Percentiles rank a stretch among this genome's conserved stretches.
These are phyloP conservation scores for Heimioporus sp. DNA, from an alignment of 768 basidiomycete genomes.

Conservation along the genomic window DNA sequence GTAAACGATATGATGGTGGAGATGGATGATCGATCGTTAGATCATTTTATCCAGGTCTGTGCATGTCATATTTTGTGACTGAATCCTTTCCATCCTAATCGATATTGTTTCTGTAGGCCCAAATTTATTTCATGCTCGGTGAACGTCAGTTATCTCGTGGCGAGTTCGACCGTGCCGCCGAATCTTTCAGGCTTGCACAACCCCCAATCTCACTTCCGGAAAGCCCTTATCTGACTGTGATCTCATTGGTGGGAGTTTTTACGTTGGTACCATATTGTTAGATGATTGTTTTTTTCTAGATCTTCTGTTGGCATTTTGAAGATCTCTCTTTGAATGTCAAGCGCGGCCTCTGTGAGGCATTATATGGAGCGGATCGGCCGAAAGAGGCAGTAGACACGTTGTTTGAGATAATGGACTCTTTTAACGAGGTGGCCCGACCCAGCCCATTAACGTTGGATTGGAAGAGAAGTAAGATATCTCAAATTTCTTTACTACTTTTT, in stretches of 20 bases:
- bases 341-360: slow-evolving; percentile 1
- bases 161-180: slow-evolving; percentile 2
- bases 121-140: slow-evolving; percentile 1
- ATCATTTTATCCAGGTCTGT: slow-evolving; percentile 2
- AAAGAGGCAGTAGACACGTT: slow-evolving; percentile 1
- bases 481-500: not conserved
- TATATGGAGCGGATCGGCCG: not conserved
- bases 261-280: not conserved
- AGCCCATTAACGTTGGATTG: not conserved
- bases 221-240: slow-evolving; percentile 1
- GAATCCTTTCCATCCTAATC: not conserved
- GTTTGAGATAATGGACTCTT: not conserved
- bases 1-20: not conserved
- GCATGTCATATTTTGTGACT: not conserved
- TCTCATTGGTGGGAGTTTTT: slow-evolving; percentile 4
- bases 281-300: not conserved
- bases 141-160: not conserved
- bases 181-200: slow-evolving; percentile 1
- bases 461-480: not conserved
- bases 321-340: not conserved
- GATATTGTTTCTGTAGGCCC: not conserved
- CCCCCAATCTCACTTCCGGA: not conserved
- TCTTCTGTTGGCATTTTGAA: slow-evolving; percentile 8
- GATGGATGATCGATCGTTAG: not conserved
- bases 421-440: not conserved